Evolutionary conservation across 257 asterid species (phyloP).

Genomic region (Nemophila menziesii): DNA sequence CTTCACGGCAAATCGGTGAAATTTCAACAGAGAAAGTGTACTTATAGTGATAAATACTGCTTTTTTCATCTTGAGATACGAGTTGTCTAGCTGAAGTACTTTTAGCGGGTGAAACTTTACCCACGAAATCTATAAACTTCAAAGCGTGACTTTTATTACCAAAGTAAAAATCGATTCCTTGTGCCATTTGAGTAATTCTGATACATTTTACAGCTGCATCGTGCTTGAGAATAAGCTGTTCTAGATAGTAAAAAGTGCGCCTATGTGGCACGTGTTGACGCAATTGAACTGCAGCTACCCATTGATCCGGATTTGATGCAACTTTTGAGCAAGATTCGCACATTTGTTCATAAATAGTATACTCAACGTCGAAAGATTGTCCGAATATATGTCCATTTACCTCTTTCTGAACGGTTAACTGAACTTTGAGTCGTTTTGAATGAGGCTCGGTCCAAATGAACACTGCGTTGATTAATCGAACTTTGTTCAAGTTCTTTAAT

Average conservation of each 20-base stretch:
- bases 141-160: constrained; percentile 21
- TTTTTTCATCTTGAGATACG: constrained; percentile 23
- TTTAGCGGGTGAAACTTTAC: constrained; percentile 18
- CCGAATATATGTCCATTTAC: constrained; percentile 20
- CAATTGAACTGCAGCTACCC: constrained; percentile 31
- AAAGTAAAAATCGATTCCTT: constrained; percentile 26
- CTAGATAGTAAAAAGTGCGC: constrained; percentile 23
- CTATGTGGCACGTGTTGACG: constrained; percentile 24
- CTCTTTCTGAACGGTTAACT: constrained; percentile 19
- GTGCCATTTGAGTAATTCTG: constrained; percentile 25
- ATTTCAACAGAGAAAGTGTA: constrained; percentile 22
- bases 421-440: constrained; percentile 24
- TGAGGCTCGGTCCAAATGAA: constrained; percentile 28
- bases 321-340: constrained; percentile 23
- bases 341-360: constrained; percentile 26
- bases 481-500: constrained; percentile 21
- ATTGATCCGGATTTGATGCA: constrained; percentile 28
- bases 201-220: constrained; percentile 22
- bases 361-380: constrained; percentile 16
- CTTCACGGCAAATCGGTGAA: constrained; percentile 25
- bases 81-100: constrained; percentile 22
- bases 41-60: constrained; percentile 21
- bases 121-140: constrained; percentile 23
- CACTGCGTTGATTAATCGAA: constrained; percentile 18
- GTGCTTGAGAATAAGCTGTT: constrained; percentile 27